Evolutionary conservation across 2,329 filamentous ascomycete genomes (phyloP), one percentile per base, ranked within the genome.

Genomic region (Laburnicola sp.): DNA sequence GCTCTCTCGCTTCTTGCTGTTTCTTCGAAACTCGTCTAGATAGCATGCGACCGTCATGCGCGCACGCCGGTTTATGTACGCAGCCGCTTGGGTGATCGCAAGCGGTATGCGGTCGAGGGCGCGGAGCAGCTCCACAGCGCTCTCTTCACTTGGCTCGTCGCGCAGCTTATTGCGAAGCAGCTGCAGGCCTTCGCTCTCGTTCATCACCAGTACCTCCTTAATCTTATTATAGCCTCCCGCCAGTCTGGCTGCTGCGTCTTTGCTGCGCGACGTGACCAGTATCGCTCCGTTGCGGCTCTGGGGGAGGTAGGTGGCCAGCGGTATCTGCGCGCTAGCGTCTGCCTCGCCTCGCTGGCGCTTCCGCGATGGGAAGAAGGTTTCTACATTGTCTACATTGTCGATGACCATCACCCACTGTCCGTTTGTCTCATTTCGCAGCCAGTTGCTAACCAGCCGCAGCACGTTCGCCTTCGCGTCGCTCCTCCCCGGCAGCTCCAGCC

Each of bases 21-120:
- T 73, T 36, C 64, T 50, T 4, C 55, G 59, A 53, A 80, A 74
- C 3, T 72, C 56, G 3, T 65, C 48, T 4, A 80, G 54, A 47
- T 81, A 82, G 8, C 47, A 2, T 6, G 50, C 16, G 2, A 60
- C 50, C 7, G 54, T 55, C 35, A 40, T 53, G 6, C 53, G 58
- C 23, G 56, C 44, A 11, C 50, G 42, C 21, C 44, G 47, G 10
- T 51, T 53, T 37, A 74, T 73, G 50, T 70, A 74, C 4, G 66
- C 62, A 25, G 66, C 63, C 4, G 71, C 71, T 43, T 73, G 67
- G 2, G 53, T 49, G 11, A 74, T 67, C 0, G 69, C 69, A 23
- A 73, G 65, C 22, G 69, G 71, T 31, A 71, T 64, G 45, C 43
- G 55, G 2, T 67, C 68, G 2, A 73, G 63, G 10, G 61, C 58